Evolutionary conservation across 164 flowering plant species (phyloP).

Genomic region (Malania oleifera): DNA sequence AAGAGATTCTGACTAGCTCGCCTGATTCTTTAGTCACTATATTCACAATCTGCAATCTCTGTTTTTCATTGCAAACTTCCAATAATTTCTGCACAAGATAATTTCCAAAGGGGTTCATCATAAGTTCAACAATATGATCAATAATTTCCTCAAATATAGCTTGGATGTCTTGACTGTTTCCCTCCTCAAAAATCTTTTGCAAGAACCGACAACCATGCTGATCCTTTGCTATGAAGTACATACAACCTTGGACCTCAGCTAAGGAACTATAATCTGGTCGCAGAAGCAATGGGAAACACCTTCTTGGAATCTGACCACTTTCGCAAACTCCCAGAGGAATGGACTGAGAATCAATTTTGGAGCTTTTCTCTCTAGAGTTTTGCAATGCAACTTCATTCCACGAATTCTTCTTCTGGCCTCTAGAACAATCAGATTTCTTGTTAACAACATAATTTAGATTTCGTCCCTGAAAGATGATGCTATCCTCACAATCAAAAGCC

Average conservation of each 20-base stretch:
- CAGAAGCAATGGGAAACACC: slow-evolving; percentile 13
- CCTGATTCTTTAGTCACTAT: slow-evolving; percentile 44
- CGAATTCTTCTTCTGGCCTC: too few relatives aligned
- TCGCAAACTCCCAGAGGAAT: too few relatives aligned
- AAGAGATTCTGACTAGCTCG: slow-evolving; percentile 58
- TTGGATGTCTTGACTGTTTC: slow-evolving; percentile 39
- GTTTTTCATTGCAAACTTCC: slow-evolving; percentile 72
- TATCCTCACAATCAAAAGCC: too few relatives aligned
- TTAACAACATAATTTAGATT: too few relatives aligned
- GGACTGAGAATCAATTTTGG: too few relatives aligned
- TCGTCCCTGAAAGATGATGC: too few relatives aligned
- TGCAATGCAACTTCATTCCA: too few relatives aligned
- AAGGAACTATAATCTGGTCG: slow-evolving; percentile 32
- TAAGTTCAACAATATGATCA: slow-evolving; percentile 63
- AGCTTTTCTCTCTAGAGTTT: too few relatives aligned
- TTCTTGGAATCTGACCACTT: slow-evolving; percentile 11
- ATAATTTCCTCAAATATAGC: slow-evolving; percentile 58
- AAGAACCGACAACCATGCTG: slow-evolving; percentile 75
- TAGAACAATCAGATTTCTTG: too few relatives aligned
- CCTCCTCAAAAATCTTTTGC: slow-evolving; percentile 62
- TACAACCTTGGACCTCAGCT: slow-evolving; percentile 37
- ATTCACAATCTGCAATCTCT: slow-evolving; percentile 48
- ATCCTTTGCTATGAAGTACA: slow-evolving; percentile 64
- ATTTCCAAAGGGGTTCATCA: slow-evolving; percentile 84
- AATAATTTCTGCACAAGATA: slow-evolving; percentile 84